Percentiles rank a stretch among this genome's conserved stretches.
Evolutionary conservation across 192 early-diverging fungal genomes (phyloP).

Genomic region (Backusella parvicylindrica): DNA sequence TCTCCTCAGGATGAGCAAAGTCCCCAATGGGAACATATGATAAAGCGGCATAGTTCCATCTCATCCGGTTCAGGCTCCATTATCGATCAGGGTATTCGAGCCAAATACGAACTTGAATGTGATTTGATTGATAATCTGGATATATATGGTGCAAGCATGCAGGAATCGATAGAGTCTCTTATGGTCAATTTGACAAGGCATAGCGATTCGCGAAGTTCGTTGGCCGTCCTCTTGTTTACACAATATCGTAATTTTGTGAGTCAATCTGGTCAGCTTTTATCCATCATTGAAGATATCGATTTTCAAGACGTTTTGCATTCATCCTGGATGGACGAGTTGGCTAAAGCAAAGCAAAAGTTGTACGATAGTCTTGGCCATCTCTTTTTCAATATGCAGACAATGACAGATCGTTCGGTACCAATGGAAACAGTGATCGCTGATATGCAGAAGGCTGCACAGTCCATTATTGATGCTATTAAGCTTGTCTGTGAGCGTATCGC

Average conservation of each 20-base stretch:
- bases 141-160: constrained; percentile 14
- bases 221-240: constrained; percentile 10
- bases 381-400: constrained; percentile 23
- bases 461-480: constrained; percentile 7
- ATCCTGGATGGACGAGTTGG: background rate
- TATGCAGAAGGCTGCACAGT: background rate
- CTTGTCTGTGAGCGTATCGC: constrained; percentile 10
- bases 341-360: background rate
- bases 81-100: background rate
- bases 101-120: constrained; percentile 19
- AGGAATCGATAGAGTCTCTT: constrained; percentile 15
- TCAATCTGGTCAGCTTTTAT: constrained; percentile 13
- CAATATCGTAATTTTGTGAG: constrained; percentile 17
- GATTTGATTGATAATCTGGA: constrained; percentile 24
- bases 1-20: background rate
- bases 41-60: background rate
- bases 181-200: background rate
- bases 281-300: constrained; percentile 19
- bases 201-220: background rate
- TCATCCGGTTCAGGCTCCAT: background rate
- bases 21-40: background rate
- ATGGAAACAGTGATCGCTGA: background rate
- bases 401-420: constrained; percentile 1
- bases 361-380: constrained; percentile 5
- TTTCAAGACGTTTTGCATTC: background rate